These are phyloP conservation scores for Choanephora cucurbitarum DNA, from an alignment of 371 early-diverging fungal species.

Conservation along the genomic window DNA sequence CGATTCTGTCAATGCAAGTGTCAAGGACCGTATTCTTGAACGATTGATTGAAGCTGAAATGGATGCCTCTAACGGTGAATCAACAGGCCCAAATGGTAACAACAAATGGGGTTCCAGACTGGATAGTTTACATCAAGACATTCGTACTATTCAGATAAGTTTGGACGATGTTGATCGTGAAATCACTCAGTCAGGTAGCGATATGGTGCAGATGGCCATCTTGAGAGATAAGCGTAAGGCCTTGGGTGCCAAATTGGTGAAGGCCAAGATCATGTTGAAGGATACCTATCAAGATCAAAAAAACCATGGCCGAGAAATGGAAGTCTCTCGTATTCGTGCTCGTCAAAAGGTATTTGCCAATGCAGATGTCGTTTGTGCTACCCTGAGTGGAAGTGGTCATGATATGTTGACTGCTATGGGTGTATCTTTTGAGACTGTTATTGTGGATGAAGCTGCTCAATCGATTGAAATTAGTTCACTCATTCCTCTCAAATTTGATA, in stretches of 20 bases:
- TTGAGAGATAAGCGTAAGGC: constrained; percentile 36
- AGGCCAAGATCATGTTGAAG: constrained; percentile 44
- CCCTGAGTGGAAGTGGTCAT: constrained; percentile 88
- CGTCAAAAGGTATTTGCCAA: constrained; percentile 70
- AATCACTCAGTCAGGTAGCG: constrained; percentile 34
- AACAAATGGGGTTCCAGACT: constrained; percentile 29
- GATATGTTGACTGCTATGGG: constrained; percentile 69
- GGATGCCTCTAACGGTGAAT: constrained; percentile 24
- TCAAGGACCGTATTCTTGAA: constrained; percentile 74
- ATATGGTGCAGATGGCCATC: constrained; percentile 26
- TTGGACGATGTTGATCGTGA: constrained; percentile 58
- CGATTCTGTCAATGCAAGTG: constrained; percentile 74
- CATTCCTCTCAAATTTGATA: constrained; percentile 90
- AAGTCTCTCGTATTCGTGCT: constrained; percentile 54
- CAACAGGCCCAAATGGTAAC: constrained; percentile 19
- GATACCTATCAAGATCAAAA: constrained; percentile 44
- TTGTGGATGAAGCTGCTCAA: constrained; percentile 99
- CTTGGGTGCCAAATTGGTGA: constrained; percentile 31
- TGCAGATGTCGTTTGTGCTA: constrained; percentile 80
- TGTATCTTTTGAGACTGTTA: constrained; percentile 77
- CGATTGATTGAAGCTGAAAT: constrained; percentile 57
- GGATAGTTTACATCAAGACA: constrained; percentile 32
- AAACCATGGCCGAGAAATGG: constrained; percentile 49
- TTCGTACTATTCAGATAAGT: constrained; percentile 47
- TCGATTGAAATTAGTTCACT: constrained; percentile 88